These are phyloP conservation scores for Physaria fendleri DNA, from an alignment of 345 rosid genomes.

Conservation along the genomic window DNA sequence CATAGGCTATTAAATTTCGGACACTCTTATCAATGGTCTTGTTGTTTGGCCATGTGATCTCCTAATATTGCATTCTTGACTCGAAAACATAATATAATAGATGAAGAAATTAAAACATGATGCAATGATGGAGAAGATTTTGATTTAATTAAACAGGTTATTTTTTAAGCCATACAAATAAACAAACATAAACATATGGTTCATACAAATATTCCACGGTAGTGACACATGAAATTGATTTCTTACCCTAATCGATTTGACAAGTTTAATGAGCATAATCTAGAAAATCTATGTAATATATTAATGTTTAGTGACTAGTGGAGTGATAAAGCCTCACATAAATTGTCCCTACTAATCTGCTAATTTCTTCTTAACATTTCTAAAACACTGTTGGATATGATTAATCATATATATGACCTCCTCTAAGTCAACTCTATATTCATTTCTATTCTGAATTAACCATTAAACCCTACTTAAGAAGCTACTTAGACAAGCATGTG, in stretches of 20 bases:
- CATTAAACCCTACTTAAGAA: slow-evolving; percentile 2
- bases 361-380: slow-evolving; percentile 9
- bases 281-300: slow-evolving; percentile 2
- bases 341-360: slow-evolving; percentile 18
- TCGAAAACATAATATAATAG: no score
- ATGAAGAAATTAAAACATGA: no score
- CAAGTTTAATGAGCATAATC: slow-evolving; percentile 13
- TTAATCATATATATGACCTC: slow-evolving; percentile 8
- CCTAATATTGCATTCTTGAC: no score
- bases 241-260: slow-evolving; percentile 31
- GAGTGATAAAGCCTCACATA: slow-evolving; percentile 16
- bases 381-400: slow-evolving; percentile 11
- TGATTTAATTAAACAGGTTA: no score
- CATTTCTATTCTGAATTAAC: slow-evolving; percentile 19
- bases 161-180: no score
- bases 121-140: no score
- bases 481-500: no score
- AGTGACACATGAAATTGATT: slow-evolving; percentile 21
- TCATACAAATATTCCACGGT: slow-evolving; percentile 10
- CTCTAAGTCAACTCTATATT: slow-evolving; percentile 21
- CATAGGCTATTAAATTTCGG: no score
- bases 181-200: background rate
- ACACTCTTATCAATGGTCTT: no score
- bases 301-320: slow-evolving; percentile 22
- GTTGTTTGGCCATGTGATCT: no score